Conservation (phyloP, 2,329 filamentous ascomycete species). For the Leptographium radiaticola region DNA sequence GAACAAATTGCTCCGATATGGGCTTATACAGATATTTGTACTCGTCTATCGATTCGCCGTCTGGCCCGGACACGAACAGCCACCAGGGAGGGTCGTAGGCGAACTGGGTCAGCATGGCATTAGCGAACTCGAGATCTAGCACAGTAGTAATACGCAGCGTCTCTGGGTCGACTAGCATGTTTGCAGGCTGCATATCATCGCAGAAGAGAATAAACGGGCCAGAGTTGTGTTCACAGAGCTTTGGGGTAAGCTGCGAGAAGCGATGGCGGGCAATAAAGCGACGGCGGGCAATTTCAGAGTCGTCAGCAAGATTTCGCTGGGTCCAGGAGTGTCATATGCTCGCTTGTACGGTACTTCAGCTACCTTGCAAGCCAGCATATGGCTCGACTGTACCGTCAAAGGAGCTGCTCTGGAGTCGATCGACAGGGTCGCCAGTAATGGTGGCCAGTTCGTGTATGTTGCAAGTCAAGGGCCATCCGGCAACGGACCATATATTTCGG, state of each 20-base stretch:
- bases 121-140: conserved; percentile 28
- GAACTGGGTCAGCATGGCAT: conserved; percentile 8
- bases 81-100: not conserved
- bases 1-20: not conserved
- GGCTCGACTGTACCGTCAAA: conserved; percentile 16
- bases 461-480: conserved; percentile 22
- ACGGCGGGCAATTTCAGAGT: conserved; percentile 14
- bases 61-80: not conserved
- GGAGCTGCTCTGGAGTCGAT: conserved; percentile 16
- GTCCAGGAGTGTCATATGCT: conserved; percentile 17
- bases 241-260: conserved; percentile 19
- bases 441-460: conserved; percentile 26
- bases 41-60: not conserved
- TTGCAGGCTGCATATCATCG: conserved; percentile 24
- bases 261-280: conserved; percentile 21
- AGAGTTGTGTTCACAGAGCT: conserved; percentile 17
- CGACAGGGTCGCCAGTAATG: conserved; percentile 18
- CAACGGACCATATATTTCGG: no score
- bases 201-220: conserved; percentile 25
- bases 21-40: not conserved
- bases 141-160: conserved; percentile 22
- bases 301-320: conserved; percentile 19
- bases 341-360: conserved; percentile 11
- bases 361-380: no score
- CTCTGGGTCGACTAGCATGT: conserved; percentile 24